A percentile compares a stretch with the other conserved stretches of the same genome.
Conservation (phyloP, 257 asterid species). For the Nicotiana paniculata region DNA sequence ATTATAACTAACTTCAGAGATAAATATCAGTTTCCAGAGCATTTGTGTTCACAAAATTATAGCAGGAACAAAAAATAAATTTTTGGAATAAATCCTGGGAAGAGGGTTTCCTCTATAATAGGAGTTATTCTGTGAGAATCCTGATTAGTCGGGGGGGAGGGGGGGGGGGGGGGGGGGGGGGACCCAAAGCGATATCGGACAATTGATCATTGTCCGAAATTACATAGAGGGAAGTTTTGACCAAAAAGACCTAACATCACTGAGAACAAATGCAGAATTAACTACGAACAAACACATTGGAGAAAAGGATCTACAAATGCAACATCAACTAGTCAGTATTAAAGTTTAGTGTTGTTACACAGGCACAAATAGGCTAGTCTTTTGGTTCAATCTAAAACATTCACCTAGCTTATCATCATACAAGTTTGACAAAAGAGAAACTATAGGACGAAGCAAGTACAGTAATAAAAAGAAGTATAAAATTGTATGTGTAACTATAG, state of each 20-base stretch:
- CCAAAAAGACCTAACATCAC: not conserved
- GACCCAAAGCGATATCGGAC: too few relatives aligned
- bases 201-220: too few relatives aligned
- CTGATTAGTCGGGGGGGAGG: too few relatives aligned
- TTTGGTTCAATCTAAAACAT: not conserved
- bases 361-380: not conserved
- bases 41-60: not conserved
- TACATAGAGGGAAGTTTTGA: too few relatives aligned
- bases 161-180: too few relatives aligned
- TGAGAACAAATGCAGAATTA: not conserved
- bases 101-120: too few relatives aligned
- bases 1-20: not conserved
- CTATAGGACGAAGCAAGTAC: too few relatives aligned
- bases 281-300: not conserved
- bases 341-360: too few relatives aligned
- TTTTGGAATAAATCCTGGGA: too few relatives aligned
- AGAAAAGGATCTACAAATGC: too few relatives aligned
- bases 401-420: not conserved
- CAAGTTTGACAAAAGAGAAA: not conserved
- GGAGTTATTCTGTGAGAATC: too few relatives aligned
- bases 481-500: not conserved
- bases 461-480: not conserved
- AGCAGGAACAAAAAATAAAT: not conserved
- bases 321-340: too few relatives aligned
- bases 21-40: not conserved